phyloP scores from a whole-genome alignment of 805 yeast species.

The Blastobotrys peoriensis region DNA sequence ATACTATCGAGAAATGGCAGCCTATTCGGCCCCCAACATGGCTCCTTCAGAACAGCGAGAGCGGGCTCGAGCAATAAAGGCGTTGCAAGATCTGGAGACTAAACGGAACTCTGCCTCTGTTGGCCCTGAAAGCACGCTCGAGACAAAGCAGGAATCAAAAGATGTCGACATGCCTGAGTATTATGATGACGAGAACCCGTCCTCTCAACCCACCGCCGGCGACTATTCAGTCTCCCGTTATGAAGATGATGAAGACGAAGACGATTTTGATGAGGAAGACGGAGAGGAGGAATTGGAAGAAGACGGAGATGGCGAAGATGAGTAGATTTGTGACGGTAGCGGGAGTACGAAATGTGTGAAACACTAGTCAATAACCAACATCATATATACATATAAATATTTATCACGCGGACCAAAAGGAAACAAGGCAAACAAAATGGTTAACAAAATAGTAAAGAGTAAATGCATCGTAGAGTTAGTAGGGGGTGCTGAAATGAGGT shows the following conservation, averaged over 20 bases:
- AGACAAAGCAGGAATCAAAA: background rate
- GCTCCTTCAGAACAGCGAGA: constrained; percentile 18
- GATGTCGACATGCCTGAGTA: background rate
- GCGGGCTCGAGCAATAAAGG: constrained; percentile 22
- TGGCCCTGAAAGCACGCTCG: constrained; percentile 11
- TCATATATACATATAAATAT: too few species aligned
- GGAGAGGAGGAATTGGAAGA: constrained; percentile 7
- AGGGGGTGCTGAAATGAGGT: too few species aligned
- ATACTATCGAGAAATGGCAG: constrained; percentile 66
- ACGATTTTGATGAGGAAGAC: constrained; percentile 7
- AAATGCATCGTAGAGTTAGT: too few species aligned
- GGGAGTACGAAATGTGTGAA: too few species aligned
- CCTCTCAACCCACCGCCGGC: background rate
- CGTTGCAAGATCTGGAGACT: constrained; percentile 16
- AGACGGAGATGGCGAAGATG: constrained; percentile 6
- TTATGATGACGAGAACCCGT: background rate
- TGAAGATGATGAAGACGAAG: constrained; percentile 23
- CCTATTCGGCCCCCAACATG: constrained; percentile 32
- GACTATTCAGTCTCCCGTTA: constrained; percentile 1
- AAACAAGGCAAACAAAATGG: too few species aligned
- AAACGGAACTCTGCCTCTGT: constrained; percentile 10
- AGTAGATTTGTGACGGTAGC: constrained; percentile 6
- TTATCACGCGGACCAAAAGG: too few species aligned
- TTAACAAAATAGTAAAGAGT: too few species aligned
- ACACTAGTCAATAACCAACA: too few species aligned